Base-by-base conservation (phyloP, 306 rosid genomes). In the Vicia faba region DNA sequence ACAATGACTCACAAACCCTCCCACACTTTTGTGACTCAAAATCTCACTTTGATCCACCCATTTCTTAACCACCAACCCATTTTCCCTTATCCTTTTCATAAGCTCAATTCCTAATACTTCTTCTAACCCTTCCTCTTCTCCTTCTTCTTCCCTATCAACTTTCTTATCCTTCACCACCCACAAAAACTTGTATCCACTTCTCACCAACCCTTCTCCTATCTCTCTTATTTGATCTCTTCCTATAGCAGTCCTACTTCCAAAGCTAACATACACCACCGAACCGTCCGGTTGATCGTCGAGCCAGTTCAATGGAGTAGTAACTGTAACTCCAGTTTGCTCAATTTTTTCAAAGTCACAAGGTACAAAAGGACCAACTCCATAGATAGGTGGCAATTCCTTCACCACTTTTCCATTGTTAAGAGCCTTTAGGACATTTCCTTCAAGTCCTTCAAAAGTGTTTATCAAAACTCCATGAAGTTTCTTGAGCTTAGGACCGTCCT, bases 111-210 rank as follows among this genome's bases (percentile, higher is more conserved):
- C 64, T 7, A 58, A 31, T 0, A 58, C 43, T 5, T 31, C 43
- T 1, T 58, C 64, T 33, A 58, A 31, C 64, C 43, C 64, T 1
- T 31, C n/a, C n/a, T n/a, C 62, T 26, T 65, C 75, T 6, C 86
- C 18, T 4, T 14, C 87, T 40, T 80, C 92, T 33, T 44, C 38
- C 38, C 38, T 84, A 18, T 84, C 91, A 18, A 86, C 84, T n/a
- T 23, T 77, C 68, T 78, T 84, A 7, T 74, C 80, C 70, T 88
- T 86, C 64, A 84, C 76, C 11, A 80, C 85, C 88, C 89, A 88
- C 75, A 88, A 33, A 66, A 86, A 88, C 5, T 9, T 79, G 44
- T 25, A 74, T 70, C 88, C 85, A 73, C 84, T 71, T 11, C 19
- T 67, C 56, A 75, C 12, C 33, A 88, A 68, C 57, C 92, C 92